Evolutionary conservation across 371 early-diverging fungal species (phyloP).

Genomic region (Mucor circinelloides): DNA sequence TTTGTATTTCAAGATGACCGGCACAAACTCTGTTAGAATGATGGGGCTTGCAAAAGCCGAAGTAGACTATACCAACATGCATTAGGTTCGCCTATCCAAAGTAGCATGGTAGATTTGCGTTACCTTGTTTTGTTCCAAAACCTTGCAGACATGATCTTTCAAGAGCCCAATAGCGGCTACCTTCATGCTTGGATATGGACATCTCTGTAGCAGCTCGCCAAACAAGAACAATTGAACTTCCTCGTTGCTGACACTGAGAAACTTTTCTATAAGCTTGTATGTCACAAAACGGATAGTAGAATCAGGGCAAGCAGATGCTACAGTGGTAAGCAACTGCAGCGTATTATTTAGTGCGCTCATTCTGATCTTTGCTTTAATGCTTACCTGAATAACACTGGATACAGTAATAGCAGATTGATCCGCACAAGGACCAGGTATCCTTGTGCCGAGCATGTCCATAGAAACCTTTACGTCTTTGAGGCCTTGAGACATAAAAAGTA

Average conservation of each 20-base stretch:
- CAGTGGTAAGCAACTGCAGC: slow-evolving; percentile 15
- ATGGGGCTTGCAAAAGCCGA: slow-evolving; percentile 24
- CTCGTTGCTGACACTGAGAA: slow-evolving; percentile 25
- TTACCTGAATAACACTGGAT: slow-evolving; percentile 5
- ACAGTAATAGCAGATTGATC: background rate
- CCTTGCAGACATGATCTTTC: slow-evolving; percentile 29
- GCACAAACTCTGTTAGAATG: slow-evolving; percentile 18
- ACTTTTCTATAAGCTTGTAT: slow-evolving; percentile 25
- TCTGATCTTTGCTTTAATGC: too few species aligned
- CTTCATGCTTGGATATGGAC: slow-evolving; percentile 42
- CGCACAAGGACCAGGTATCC: slow-evolving; percentile 12
- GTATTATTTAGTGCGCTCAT: background rate
- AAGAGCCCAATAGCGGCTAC: slow-evolving; percentile 40
- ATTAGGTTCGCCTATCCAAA: background rate
- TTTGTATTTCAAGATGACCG: slow-evolving; percentile 19
- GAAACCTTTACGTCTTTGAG: slow-evolving; percentile 7
- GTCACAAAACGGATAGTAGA: slow-evolving; percentile 26
- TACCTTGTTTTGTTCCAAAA: slow-evolving; percentile 12
- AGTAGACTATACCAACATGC: background rate
- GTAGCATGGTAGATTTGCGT: background rate
- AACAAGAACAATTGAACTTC: slow-evolving; percentile 26
- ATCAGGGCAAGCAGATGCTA: slow-evolving; percentile 21
- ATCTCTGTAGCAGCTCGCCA: slow-evolving; percentile 27
- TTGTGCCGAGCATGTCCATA: slow-evolving; percentile 12
- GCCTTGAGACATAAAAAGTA: slow-evolving; percentile 20